Evolutionary conservation across 495 filamentous ascomycete genomes (phyloP).

Genomic region (Hypoxylon perforatum): DNA sequence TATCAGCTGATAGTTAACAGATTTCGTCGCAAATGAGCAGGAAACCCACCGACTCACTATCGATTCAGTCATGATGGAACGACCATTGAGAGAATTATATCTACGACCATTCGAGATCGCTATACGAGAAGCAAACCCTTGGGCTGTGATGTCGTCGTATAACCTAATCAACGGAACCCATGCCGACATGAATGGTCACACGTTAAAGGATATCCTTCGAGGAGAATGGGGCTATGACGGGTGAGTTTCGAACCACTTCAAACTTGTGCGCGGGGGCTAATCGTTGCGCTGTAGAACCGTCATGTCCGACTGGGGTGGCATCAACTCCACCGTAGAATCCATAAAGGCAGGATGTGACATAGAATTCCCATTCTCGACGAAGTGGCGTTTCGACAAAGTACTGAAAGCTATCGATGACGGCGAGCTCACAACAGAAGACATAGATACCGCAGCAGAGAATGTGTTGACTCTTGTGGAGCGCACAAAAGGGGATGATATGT

Average conservation of each 20-base stretch:
- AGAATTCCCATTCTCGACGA: constrained; percentile 80
- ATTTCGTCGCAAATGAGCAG: constrained; percentile 88
- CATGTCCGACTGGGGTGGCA: constrained; percentile 79
- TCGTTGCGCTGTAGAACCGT: constrained; percentile 62
- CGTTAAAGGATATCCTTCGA: constrained; percentile 77
- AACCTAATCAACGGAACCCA: constrained; percentile 85
- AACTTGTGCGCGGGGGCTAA: constrained; percentile 31
- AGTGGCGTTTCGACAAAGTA: constrained; percentile 76
- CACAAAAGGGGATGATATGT: constrained; percentile 69
- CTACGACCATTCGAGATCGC: constrained; percentile 85
- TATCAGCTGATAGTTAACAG: constrained; percentile 49
- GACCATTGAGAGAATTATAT: constrained; percentile 83
- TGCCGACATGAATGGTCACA: constrained; percentile 76
- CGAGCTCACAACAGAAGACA: constrained; percentile 59
- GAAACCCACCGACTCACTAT: constrained; percentile 82
- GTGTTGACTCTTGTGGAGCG: constrained; percentile 75
- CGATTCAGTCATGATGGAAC: constrained; percentile 74
- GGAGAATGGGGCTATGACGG: constrained; percentile 81
- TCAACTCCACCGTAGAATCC: constrained; percentile 75
- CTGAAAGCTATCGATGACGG: constrained; percentile 71
- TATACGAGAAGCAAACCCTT: constrained; percentile 78
- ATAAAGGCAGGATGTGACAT: constrained; percentile 81
- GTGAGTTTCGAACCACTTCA: constrained; percentile 49
- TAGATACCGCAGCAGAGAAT: constrained; percentile 68
- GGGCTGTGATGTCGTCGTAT: constrained; percentile 87